Base-by-base conservation (phyloP, 768 basidiomycete species). In the Scleroderma citrinum region DNA sequence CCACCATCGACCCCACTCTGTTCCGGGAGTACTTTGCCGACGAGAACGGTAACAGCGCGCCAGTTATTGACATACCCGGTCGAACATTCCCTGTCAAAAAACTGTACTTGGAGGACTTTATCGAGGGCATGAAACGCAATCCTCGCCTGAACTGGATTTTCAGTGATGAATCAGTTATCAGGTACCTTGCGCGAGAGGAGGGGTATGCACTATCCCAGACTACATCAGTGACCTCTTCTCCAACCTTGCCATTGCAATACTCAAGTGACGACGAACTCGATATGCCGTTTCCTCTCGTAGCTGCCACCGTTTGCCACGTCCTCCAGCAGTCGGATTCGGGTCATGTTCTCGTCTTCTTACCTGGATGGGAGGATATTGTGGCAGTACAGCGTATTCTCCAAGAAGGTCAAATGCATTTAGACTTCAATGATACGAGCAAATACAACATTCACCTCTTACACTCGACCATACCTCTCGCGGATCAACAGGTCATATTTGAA, bases 331-430 rank as follows among this genome's bases (percentile, higher is more conserved):
- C 92, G 0, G 74, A 84, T 31, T 85, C 87, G 20, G 93, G 93
- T 3, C 91, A 94, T 60, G 83, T 92, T 38, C 76, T 95, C 41
- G 90, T 93, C 19, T 95, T 96, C 73, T 67, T 93, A 10, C 87
- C 91, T n/a, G 92, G 92, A 20, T 90, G 87, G 86, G 91, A 95
- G 21, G 92, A 95, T 58, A 96, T 98, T 45, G 74, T 76, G 44
- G 70, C 76, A 6, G 81, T 90, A 12, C 82, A 90, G 54, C 77
- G 80, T 50, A 67, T 75, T 20, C 71, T 94, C n/a, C 66, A 74
- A 43, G 70, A 73, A 12, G 73, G 75, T 1, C 56, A 63, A 5
- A 68, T 90, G 34, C 76, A 77, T 12, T 56, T 88, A 53, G 67
- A 82, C 56, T 86, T 95, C 64, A 67, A 64, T 48, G 76, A 89